A percentile compares a stretch with the other conserved stretches of the same genome.
These are phyloP conservation scores for Persicaria maculosa DNA, from an alignment of 148 eudicot species.

Conservation along the genomic window DNA sequence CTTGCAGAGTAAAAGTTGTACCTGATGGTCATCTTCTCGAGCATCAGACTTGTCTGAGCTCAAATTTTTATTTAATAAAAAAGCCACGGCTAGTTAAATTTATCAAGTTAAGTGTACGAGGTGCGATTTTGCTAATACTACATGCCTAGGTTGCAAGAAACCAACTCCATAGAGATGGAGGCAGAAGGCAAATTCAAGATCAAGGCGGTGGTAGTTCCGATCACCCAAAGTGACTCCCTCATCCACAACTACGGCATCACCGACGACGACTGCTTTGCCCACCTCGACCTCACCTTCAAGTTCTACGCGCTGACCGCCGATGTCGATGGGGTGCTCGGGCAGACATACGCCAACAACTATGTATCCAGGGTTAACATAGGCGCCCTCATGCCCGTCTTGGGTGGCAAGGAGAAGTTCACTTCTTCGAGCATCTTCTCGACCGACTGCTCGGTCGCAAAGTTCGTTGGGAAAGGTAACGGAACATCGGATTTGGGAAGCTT, in stretches of 20 bases:
- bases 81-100: too few relatives aligned
- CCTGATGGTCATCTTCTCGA: too few relatives aligned
- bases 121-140: too few relatives aligned
- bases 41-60: too few relatives aligned
- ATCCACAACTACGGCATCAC: conserved; percentile 53
- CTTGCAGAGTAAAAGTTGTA: too few relatives aligned
- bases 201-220: conserved; percentile 53
- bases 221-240: conserved; percentile 43
- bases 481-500: not conserved
- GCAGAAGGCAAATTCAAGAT: conserved; percentile 60
- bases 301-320: conserved; percentile 47
- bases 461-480: conserved; percentile 22
- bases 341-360: conserved; percentile 54
- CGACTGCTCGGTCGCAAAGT: conserved; percentile 45
- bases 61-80: too few relatives aligned
- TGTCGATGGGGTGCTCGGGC: conserved; percentile 71
- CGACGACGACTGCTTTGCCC: conserved; percentile 71
- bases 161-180: conserved; percentile 45
- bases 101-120: too few relatives aligned
- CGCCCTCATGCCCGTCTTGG: conserved; percentile 51
- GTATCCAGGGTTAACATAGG: conserved; percentile 61
- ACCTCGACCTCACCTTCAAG: conserved; percentile 62
- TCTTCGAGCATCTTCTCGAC: conserved; percentile 47
- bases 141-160: conserved; percentile 20
- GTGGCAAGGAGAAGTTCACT: conserved; percentile 51